A percentile compares a stretch with the other conserved stretches of the same genome.
phyloP scores from a whole-genome alignment of 1,139 yeast genomes.

The Yamadazyma conglobata region DNA sequence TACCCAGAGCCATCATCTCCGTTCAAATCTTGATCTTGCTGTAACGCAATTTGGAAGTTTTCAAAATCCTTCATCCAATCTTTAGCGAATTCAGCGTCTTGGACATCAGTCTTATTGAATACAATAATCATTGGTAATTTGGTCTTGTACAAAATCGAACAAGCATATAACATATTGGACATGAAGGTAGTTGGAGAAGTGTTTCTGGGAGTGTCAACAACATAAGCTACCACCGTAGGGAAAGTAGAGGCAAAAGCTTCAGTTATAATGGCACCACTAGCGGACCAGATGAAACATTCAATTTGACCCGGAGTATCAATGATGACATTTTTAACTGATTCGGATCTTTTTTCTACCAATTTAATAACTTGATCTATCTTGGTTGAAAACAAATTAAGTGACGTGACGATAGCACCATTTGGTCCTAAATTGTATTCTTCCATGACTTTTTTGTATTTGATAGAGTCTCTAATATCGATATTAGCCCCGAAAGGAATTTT shows the following conservation, averaged over 20 bases:
- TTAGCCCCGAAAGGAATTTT: constrained; percentile 91
- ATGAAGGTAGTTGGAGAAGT: constrained; percentile 94
- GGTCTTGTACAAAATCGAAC: constrained; percentile 93
- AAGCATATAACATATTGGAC: constrained; percentile 97
- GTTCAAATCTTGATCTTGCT: constrained; percentile 56
- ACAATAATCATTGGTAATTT: constrained; percentile 96
- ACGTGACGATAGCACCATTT: constrained; percentile 96
- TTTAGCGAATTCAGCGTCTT: constrained; percentile 79
- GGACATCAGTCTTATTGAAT: constrained; percentile 90
- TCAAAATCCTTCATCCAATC: constrained; percentile 99
- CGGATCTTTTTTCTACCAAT: constrained; percentile 77
- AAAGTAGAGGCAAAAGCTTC: constrained; percentile 95
- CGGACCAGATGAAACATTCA: constrained; percentile 96
- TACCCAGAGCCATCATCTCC: constrained; percentile 82
- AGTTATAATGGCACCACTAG: constrained; percentile 93
- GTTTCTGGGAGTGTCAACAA: constrained; percentile 94
- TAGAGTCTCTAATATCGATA: constrained; percentile 94
- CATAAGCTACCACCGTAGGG: constrained; percentile 93
- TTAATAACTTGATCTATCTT: constrained; percentile 93
- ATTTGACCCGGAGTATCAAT: constrained; percentile 99
- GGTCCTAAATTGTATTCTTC: constrained; percentile 91
- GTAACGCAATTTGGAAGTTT: constrained; percentile 76
- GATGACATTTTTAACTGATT: constrained; percentile 64
- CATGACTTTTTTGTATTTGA: constrained; percentile 95
- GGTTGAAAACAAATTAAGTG: constrained; percentile 86